Percentiles rank a stretch among this genome's conserved stretches.
Conservation (phyloP, 2,329 filamentous ascomycete species). For the Sporothrix globosa region DNA sequence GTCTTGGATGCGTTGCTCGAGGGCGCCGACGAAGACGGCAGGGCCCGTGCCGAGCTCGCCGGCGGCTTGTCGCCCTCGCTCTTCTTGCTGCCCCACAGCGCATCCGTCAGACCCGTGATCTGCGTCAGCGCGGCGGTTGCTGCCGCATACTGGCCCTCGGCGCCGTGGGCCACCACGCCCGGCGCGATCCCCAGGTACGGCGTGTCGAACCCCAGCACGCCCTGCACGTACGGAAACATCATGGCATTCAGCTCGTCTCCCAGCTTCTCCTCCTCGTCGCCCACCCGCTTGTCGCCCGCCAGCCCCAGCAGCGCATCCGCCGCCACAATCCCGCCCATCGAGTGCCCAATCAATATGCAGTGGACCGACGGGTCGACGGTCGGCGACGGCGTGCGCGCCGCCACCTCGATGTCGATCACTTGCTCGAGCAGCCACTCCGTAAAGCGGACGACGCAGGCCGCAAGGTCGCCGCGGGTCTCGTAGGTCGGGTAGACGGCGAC, state of each 20-base stretch:
- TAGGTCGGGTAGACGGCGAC: conserved; percentile 77
- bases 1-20: neutral
- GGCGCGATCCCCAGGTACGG: conserved; percentile 84
- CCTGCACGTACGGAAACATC: conserved; percentile 93
- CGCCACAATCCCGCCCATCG: conserved; percentile 91
- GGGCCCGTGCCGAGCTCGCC: neutral
- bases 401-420: conserved; percentile 92
- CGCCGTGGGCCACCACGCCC: conserved; percentile 80
- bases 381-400: conserved; percentile 75
- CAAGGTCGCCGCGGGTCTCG: conserved; percentile 78
- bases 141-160: conserved; percentile 82
- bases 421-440: conserved; percentile 85
- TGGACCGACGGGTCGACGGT: conserved; percentile 84
- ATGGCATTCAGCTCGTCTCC: conserved; percentile 59
- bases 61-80: neutral
- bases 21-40: neutral
- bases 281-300: conserved; percentile 58
- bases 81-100: conserved; percentile 60
- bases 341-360: conserved; percentile 82
- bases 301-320: conserved; percentile 83
- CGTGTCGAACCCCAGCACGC: conserved; percentile 90
- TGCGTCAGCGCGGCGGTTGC: conserved; percentile 70
- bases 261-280: conserved; percentile 39
- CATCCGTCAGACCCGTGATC: conserved; percentile 66
- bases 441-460: conserved; percentile 71